Evolutionary conservation across 345 rosid species (phyloP).

Genomic region (Aurinia saxatilis): DNA sequence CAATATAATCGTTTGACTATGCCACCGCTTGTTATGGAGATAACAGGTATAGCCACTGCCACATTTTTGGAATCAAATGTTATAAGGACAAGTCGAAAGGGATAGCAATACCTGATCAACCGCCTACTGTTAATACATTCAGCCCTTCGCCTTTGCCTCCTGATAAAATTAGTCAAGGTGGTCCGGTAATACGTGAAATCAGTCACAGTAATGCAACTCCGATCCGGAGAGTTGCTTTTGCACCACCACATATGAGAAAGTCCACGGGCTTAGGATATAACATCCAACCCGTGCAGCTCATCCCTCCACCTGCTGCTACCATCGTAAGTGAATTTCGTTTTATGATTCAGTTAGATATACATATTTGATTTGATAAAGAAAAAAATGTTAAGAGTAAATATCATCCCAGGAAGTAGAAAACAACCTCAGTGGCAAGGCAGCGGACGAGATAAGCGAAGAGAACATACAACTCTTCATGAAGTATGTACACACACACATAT

Average conservation of each 20-base stretch:
- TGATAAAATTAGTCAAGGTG: background rate
- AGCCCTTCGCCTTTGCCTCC: background rate
- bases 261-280: background rate
- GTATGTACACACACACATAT: conserved; percentile 29
- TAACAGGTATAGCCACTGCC: conserved; percentile 50
- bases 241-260: conserved; percentile 18
- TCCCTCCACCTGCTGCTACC: background rate
- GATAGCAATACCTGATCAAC: conserved; percentile 9
- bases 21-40: conserved; percentile 4
- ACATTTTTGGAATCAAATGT: conserved; percentile 41
- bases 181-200: conserved; percentile 11
- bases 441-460: conserved; percentile 57
- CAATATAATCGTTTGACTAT: background rate
- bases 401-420: background rate
- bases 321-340: conserved; percentile 13
- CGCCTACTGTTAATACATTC: conserved; percentile 11
- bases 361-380: background rate
- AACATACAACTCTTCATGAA: conserved; percentile 58
- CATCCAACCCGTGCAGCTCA: conserved; percentile 8
- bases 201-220: background rate
- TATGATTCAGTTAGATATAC: background rate
- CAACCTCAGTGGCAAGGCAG: conserved; percentile 19
- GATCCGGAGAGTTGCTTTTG: background rate
- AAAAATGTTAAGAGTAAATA: background rate
- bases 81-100: conserved; percentile 15